phyloP scores from a whole-genome alignment of 352 stramenopile species.

The Phytophthora crassamura region DNA sequence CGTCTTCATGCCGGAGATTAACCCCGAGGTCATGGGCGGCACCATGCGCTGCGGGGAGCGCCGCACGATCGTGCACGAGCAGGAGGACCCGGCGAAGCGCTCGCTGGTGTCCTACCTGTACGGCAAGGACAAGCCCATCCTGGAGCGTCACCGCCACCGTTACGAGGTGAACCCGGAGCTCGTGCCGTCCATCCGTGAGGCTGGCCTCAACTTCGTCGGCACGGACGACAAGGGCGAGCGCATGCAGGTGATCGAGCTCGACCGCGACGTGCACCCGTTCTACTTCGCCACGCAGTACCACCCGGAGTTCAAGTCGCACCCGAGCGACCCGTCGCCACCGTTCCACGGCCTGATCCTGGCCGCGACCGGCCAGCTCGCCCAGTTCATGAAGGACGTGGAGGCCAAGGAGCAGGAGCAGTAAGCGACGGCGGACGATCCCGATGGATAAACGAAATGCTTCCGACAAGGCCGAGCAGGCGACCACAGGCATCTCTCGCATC shows the following conservation, averaged over 20 bases:
- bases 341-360: slow-evolving; percentile 98
- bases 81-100: slow-evolving; percentile 81
- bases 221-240: slow-evolving; percentile 96
- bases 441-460: slow-evolving; percentile 15
- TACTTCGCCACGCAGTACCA: slow-evolving; percentile 99
- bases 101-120: slow-evolving; percentile 94
- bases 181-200: slow-evolving; percentile 89
- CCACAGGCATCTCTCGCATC: slow-evolving; percentile 1
- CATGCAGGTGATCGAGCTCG: slow-evolving; percentile 99
- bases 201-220: slow-evolving; percentile 97
- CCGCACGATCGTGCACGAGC: slow-evolving; percentile 93
- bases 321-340: slow-evolving; percentile 95
- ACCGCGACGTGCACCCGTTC: slow-evolving; percentile 96
- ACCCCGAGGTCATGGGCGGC: slow-evolving; percentile 97
- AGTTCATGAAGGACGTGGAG: slow-evolving; percentile 66
- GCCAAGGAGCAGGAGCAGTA: slow-evolving; percentile 39
- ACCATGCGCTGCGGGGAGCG: slow-evolving; percentile 99
- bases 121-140: slow-evolving; percentile 86
- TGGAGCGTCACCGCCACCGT: slow-evolving; percentile 98
- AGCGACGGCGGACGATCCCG: slow-evolving; percentile 9
- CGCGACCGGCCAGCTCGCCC: slow-evolving; percentile 77
- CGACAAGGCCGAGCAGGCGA: slow-evolving; percentile 21
- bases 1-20: slow-evolving; percentile 99
- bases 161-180: slow-evolving; percentile 99
- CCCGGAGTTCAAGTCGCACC: slow-evolving; percentile 98